A percentile compares a stretch with the other conserved stretches of the same genome.
phyloP scores from a whole-genome alignment of 129 eudicot genomes.

The Ambrosia artemisiifolia region DNA sequence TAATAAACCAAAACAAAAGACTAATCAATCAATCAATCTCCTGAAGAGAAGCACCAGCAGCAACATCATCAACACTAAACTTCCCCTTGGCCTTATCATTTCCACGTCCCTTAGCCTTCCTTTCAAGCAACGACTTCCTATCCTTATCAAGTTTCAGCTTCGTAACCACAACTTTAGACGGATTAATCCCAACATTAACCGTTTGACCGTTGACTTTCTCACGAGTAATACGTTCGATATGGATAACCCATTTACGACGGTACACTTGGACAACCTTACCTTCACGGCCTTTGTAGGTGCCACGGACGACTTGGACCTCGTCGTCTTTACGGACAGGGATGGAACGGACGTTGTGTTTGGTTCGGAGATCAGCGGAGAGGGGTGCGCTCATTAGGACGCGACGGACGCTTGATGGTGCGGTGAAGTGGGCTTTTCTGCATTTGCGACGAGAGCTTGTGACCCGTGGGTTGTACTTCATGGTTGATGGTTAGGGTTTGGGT shows the following conservation, averaged over 20 bases:
- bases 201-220: constrained; percentile 10
- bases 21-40: constrained; percentile 14
- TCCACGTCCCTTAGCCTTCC: constrained; percentile 2
- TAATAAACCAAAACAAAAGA: not conserved
- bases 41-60: constrained; percentile 7
- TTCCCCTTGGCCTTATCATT: not conserved
- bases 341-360: constrained; percentile 5
- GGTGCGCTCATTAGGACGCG: constrained; percentile 13
- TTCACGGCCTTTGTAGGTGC: constrained; percentile 13
- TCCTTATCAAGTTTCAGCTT: constrained; percentile 10
- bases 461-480: constrained; percentile 2
- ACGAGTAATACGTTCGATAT: not conserved
- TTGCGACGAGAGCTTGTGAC: constrained; percentile 9
- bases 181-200: not conserved
- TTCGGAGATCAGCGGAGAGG: not conserved
- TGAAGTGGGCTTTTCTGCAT: constrained; percentile 5
- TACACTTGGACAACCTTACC: constrained; percentile 4
- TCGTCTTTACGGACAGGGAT: constrained; percentile 4
- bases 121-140: constrained; percentile 3
- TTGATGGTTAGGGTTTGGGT: not conserved
- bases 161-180: not conserved
- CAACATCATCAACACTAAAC: not conserved
- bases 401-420: constrained; percentile 8
- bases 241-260: constrained; percentile 12
- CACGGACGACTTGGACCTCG: not conserved